Evolutionary conservation across 208 protist genomes (phyloP).

Genomic region (Leishmania tarentolae): DNA sequence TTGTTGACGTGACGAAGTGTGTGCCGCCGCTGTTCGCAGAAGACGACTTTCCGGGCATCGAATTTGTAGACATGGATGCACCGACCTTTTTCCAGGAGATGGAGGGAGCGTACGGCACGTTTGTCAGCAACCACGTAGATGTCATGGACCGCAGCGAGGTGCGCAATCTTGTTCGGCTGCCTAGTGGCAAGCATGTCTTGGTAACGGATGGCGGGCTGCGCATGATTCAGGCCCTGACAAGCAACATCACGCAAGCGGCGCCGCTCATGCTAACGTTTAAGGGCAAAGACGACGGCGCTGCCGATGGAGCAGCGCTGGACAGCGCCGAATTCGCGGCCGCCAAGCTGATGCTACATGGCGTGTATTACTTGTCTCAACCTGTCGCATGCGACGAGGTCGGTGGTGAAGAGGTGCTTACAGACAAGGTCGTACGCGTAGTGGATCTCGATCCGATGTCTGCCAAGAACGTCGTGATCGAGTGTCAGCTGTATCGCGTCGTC

Average conservation of each 20-base stretch:
- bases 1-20: conserved; percentile 72
- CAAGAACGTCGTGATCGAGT: conserved; percentile 62
- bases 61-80: conserved; percentile 72
- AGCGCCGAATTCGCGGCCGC: conserved; percentile 48
- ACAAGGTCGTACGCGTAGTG: conserved; percentile 69
- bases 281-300: conserved; percentile 1
- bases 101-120: conserved; percentile 79
- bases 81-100: conserved; percentile 56
- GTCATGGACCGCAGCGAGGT: conserved; percentile 85
- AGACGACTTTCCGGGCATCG: conserved; percentile 76
- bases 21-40: conserved; percentile 80
- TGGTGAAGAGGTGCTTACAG: conserved; percentile 36
- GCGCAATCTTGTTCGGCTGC: conserved; percentile 81
- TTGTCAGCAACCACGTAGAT: conserved; percentile 87
- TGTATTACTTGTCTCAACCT: conserved; percentile 66
- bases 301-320: conserved; percentile 11
- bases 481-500: conserved; percentile 29
- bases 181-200: conserved; percentile 78
- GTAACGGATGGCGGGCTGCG: conserved; percentile 83
- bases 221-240: conserved; percentile 74
- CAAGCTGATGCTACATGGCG: conserved; percentile 49
- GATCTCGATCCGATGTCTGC: conserved; percentile 57
- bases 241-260: conserved; percentile 31
- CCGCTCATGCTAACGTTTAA: conserved; percentile 33
- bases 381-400: conserved; percentile 47